phyloP scores from a whole-genome alignment of 2,329 filamentous ascomycete species.

The Aureobasidium vineae region DNA sequence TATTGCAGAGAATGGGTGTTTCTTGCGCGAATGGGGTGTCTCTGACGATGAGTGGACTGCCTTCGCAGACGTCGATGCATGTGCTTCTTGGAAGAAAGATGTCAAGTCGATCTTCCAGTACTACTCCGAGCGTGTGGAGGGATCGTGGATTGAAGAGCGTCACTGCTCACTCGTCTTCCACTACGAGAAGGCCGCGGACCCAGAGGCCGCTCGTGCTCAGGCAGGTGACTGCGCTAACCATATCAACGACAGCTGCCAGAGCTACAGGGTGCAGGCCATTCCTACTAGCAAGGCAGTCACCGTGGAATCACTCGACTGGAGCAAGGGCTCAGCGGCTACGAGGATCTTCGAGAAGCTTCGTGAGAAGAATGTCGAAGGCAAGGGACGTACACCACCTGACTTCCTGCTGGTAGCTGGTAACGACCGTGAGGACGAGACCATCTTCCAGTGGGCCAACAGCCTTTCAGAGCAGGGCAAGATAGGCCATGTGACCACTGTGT shows the following conservation, averaged over 20 bases:
- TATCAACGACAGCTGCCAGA: conserved; percentile 89
- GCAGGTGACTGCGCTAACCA: conserved; percentile 90
- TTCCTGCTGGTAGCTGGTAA: conserved; percentile 90
- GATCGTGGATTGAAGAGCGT: conserved; percentile 84
- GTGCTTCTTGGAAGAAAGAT: conserved; percentile 76
- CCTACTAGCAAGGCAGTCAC: conserved; percentile 73
- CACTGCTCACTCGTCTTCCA: conserved; percentile 90
- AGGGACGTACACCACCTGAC: conserved; percentile 56
- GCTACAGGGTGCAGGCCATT: conserved; percentile 78
- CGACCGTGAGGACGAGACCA: conserved; percentile 87
- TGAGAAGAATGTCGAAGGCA: conserved; percentile 36
- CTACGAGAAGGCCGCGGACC: conserved; percentile 78
- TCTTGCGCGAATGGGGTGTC: conserved; percentile 67
- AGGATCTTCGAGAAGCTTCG: conserved; percentile 61
- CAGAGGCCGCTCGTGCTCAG: conserved; percentile 69
- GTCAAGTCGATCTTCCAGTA: conserved; percentile 82
- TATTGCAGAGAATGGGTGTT: conserved; percentile 94
- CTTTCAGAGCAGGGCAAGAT: conserved; percentile 56
- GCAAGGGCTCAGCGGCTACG: conserved; percentile 79
- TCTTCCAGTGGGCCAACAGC: conserved; percentile 91
- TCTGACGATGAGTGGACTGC: conserved; percentile 67
- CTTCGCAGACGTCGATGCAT: conserved; percentile 69
- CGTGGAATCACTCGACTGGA: conserved; percentile 82
- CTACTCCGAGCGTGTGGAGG: conserved; percentile 85
- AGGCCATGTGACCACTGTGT: conserved; percentile 74